phyloP scores from a whole-genome alignment of 768 basidiomycete genomes.

The Suillus americanus region DNA sequence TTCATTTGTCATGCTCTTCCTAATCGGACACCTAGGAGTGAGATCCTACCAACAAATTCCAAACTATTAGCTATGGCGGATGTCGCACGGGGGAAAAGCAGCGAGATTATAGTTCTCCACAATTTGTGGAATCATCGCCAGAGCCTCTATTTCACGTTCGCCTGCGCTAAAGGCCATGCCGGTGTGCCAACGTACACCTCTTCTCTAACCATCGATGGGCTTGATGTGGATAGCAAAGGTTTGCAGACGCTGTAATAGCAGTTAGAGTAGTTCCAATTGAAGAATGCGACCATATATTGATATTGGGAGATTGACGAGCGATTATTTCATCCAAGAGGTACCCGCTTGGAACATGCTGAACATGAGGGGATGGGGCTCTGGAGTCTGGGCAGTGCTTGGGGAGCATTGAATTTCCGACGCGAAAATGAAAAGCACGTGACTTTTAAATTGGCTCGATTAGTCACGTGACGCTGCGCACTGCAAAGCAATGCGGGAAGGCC shows the following conservation, averaged over 20 bases:
- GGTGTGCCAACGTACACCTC: conserved; percentile 63
- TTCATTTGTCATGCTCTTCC: neutral
- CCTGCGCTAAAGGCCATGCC: neutral
- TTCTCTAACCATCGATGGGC: conserved; percentile 23
- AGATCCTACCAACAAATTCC: neutral
- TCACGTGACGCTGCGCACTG: neutral
- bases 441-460: too few species aligned
- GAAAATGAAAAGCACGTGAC: too few species aligned
- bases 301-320: conserved; percentile 86
- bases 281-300: conserved; percentile 92
- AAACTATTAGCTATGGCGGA: neutral
- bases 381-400: too few species aligned
- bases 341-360: too few species aligned
- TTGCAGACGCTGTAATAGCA: conserved; percentile 68
- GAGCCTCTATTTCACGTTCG: neutral
- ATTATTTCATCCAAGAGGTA: conserved; percentile 56
- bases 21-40: neutral
- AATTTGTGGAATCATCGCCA: neutral
- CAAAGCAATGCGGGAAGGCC: too few species aligned
- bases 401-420: neutral
- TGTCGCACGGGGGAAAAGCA: neutral
- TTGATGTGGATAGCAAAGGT: conserved; percentile 74
- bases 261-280: neutral
- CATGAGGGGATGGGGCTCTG: too few species aligned
- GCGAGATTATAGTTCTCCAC: too few species aligned